Base-by-base conservation (phyloP, 176 grass and related monocot genomes). In the Phragmites australis region DNA sequence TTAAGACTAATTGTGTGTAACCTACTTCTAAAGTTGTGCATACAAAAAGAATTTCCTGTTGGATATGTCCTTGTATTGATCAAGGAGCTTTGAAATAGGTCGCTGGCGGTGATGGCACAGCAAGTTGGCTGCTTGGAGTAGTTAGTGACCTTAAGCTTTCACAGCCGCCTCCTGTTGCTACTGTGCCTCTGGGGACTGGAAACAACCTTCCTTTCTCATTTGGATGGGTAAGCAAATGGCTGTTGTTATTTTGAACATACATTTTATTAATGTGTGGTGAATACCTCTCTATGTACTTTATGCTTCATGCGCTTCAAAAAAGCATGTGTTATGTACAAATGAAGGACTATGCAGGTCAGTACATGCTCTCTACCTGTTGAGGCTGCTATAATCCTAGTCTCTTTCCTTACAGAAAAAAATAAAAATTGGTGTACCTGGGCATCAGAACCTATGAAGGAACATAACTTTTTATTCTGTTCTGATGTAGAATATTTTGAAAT, bases 131-230 rank as follows among this genome's bases (percentile, higher is more conserved):
- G 72, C 92, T 99, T 74, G 96, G 96, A 81, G 96, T 99, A 48
- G 92, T 95, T 50, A 95, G 88, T 42, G 96, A 99, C 81, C 92
- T 99, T 75, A 95, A 95, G 61, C 92, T 99, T 64, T 78, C 70
- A 48, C 88, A 80, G 22, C 72, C 88, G 46, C 96, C 96, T 76
- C 92, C 96, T 45, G 48, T 99, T 77, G 96, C 90, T 74, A 99
- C 96, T 30, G 88, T 99, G 72, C 96, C 96, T 93, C 82, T 99
- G 13, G 96, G 92, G 80, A 99, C 96, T 13, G 96, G 96, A 81
- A 99, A 99, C 75, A 99, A 99, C 72, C 92, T 95, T 61, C 96
- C 96, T 25, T 99, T 95, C 76, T 91, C 96, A 78, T 99, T 99
- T 79, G 96, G 92, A 89, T 97, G 90, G 92, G 92, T 97, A 94